Conservation (phyloP, 306 rosid species). For the Macrotyloma uniflorum region DNA sequence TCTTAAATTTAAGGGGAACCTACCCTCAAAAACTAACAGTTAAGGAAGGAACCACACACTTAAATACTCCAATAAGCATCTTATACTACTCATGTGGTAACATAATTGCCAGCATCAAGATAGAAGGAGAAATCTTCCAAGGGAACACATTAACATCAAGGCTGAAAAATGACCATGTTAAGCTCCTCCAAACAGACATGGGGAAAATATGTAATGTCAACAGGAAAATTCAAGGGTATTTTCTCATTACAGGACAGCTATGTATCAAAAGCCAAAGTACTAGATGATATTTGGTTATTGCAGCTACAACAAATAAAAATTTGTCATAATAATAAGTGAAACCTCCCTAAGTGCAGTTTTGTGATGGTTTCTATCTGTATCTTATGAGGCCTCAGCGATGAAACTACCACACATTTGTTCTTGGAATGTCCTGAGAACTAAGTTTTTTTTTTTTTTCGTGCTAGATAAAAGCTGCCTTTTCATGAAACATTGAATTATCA, state of each 20-base stretch:
- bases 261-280: not conserved
- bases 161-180: not conserved
- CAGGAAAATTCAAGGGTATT: constrained; percentile 2
- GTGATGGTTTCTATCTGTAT: too few relatives aligned
- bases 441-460: too few relatives aligned
- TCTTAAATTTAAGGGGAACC: not conserved
- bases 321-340: not conserved
- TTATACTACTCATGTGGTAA: too few relatives aligned
- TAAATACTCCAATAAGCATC: too few relatives aligned
- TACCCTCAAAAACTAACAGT: too few relatives aligned
- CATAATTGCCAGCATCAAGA: not conserved
- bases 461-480: too few relatives aligned
- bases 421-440: too few relatives aligned
- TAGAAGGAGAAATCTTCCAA: not conserved
- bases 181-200: not conserved
- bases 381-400: too few relatives aligned
- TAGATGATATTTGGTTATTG: not conserved
- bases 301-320: not conserved
- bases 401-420: too few relatives aligned
- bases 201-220: not conserved
- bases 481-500: too few relatives aligned
- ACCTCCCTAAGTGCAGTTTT: not conserved
- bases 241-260: not conserved
- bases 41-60: too few relatives aligned
- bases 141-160: not conserved